phyloP scores from a whole-genome alignment of 2,329 filamentous ascomycete species.

The Fusarium stilboides region DNA sequence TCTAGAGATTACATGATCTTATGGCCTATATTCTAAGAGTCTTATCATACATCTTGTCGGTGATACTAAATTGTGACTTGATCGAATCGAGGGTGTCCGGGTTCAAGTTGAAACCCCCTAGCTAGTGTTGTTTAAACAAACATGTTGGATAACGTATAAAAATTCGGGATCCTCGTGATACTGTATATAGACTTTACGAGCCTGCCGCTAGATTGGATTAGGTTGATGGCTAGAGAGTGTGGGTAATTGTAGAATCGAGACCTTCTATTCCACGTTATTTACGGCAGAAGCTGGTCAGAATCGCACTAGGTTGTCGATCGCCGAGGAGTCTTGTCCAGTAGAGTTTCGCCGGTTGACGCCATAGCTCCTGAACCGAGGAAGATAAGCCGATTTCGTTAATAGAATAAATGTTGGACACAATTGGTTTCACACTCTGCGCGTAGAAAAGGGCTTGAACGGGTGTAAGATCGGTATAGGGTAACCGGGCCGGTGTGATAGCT shows the following conservation, averaged over 20 bases:
- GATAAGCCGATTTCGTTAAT: background rate
- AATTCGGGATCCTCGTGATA: constrained; percentile 26
- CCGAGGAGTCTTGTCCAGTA: background rate
- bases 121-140: background rate
- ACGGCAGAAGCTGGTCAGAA: background rate
- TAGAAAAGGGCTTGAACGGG: too few relatives aligned
- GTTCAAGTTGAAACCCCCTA: background rate
- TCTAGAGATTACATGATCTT: background rate
- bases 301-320: background rate
- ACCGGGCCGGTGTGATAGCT: constrained; percentile 28
- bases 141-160: background rate
- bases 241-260: constrained; percentile 11
- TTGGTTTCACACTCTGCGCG: background rate
- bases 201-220: constrained; percentile 19
- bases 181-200: constrained; percentile 16
- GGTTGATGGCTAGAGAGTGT: constrained; percentile 7
- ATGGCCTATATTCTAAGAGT: background rate
- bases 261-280: background rate
- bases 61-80: too few relatives aligned
- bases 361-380: background rate
- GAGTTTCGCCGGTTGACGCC: background rate
- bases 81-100: too few relatives aligned
- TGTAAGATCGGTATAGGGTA: constrained; percentile 29
- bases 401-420: background rate
- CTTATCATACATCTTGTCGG: too few relatives aligned